phyloP scores from a whole-genome alignment of 768 basidiomycete species.

The Favolaschia claudopus region DNA sequence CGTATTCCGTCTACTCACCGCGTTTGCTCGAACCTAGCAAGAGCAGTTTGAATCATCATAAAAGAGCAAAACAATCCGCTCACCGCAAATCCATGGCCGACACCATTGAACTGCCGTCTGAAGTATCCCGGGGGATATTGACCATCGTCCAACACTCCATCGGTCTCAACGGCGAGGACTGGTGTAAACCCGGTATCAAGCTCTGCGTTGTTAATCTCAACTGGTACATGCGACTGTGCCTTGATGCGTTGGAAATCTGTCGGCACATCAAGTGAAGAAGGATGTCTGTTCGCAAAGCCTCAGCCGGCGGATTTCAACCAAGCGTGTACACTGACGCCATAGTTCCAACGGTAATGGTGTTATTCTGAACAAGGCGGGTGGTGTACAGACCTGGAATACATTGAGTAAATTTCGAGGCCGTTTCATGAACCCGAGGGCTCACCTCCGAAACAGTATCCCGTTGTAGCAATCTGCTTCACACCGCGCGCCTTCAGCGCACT shows the following conservation, averaged over 20 bases:
- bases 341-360: conserved; percentile 27
- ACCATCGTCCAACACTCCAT: conserved; percentile 16
- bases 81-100: conserved; percentile 29
- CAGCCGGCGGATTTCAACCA: too few relatives aligned
- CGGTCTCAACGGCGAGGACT: conserved; percentile 21
- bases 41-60: not conserved
- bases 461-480: conserved; percentile 41
- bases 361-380: conserved; percentile 26
- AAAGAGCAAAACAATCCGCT: not conserved
- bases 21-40: conserved; percentile 25
- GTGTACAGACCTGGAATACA: conserved; percentile 22
- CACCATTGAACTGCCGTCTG: conserved; percentile 24
- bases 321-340: conserved; percentile 7
- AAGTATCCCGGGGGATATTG: conserved; percentile 22
- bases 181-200: conserved; percentile 28
- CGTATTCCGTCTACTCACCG: not conserved
- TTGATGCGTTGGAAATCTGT: conserved; percentile 23
- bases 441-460: conserved; percentile 47
- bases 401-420: not conserved
- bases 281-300: conserved; percentile 5
- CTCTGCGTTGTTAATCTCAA: conserved; percentile 28
- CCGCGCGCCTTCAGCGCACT: conserved; percentile 43
- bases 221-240: conserved; percentile 21
- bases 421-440: not conserved
- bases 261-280: conserved; percentile 22